Percentiles rank a stretch among this genome's conserved stretches.
Evolutionary conservation across 2,329 filamentous ascomycete genomes (phyloP).

Genomic region (Domatiomyces catenatus): DNA sequence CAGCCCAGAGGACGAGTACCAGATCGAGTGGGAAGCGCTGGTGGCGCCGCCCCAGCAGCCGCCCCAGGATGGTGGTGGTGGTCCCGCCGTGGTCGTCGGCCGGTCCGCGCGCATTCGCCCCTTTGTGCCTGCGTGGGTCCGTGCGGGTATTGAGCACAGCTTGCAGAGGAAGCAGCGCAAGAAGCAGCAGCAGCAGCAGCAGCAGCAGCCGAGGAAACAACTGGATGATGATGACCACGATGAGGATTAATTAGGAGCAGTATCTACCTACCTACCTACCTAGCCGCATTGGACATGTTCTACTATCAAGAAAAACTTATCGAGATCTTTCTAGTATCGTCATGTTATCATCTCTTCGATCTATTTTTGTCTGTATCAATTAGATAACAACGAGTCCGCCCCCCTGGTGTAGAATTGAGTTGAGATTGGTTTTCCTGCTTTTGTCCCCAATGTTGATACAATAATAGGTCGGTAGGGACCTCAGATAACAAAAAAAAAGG

Average conservation of each 20-base stretch:
- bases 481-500: too few species aligned
- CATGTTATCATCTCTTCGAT: too few species aligned
- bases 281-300: too few species aligned
- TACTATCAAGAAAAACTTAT: too few species aligned
- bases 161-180: conserved; percentile 13
- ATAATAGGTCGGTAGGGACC: not conserved
- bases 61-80: too few species aligned
- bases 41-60: conserved; percentile 20
- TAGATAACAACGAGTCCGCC: too few species aligned
- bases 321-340: too few species aligned
- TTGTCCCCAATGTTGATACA: not conserved
- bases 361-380: too few species aligned
- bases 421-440: not conserved
- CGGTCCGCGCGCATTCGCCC: conserved; percentile 42
- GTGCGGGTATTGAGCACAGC: conserved; percentile 21
- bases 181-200: conserved; percentile 7
- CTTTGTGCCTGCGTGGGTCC: conserved; percentile 67
- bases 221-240: conserved; percentile 14
- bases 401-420: not conserved
- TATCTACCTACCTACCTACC: too few species aligned
- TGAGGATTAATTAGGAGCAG: conserved; percentile 9
- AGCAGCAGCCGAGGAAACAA: conserved; percentile 5
- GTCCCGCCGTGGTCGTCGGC: too few species aligned
- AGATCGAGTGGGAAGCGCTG: conserved; percentile 35
- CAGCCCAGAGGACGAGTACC: conserved; percentile 46